Conservation (phyloP, 768 basidiomycete species). For the Serendipita sp. region DNA sequence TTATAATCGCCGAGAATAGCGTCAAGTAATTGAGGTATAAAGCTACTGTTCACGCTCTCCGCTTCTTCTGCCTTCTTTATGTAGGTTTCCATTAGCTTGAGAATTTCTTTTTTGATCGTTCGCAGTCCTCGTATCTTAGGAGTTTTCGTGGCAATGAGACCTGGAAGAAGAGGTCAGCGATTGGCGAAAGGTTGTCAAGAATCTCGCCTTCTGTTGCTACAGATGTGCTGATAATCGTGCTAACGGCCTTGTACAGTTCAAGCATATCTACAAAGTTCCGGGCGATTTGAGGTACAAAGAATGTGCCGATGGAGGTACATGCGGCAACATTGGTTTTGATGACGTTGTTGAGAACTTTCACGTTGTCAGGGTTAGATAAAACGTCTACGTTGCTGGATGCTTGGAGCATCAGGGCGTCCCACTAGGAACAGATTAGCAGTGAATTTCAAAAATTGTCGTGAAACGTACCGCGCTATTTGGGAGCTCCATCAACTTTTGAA, state of each 20-base stretch:
- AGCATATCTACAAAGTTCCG: conserved; percentile 97
- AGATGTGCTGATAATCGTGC: conserved; percentile 87
- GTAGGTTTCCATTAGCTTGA: conserved; percentile 96
- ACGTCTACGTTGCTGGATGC: conserved; percentile 88
- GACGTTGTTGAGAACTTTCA: conserved; percentile 92
- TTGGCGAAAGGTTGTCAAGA: not conserved
- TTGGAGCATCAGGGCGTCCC: conserved; percentile 95
- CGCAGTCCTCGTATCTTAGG: conserved; percentile 88
- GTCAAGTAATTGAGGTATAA: conserved; percentile 90
- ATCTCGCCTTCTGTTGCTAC: conserved; percentile 65
- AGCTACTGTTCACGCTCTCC: conserved; percentile 76
- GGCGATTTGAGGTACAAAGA: conserved; percentile 94
- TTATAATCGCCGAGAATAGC: conserved; percentile 97
- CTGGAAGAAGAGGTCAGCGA: conserved; percentile 24
- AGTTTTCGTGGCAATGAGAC: conserved; percentile 85
- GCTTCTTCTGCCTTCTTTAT: conserved; percentile 95
- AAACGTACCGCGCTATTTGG: conserved; percentile 86
- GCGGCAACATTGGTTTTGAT: conserved; percentile 98
- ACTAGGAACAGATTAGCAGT: conserved; percentile 32
- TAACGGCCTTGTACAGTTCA: conserved; percentile 93
- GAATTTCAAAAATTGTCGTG: not conserved
- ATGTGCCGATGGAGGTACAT: conserved; percentile 90
- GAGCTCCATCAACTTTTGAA: conserved; percentile 88
- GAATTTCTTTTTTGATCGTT: conserved; percentile 96
- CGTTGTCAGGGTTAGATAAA: conserved; percentile 76